These are phyloP conservation scores for Taiozyma sp. DNA, from an alignment of 1,139 yeast genomes.

Conservation along the genomic window DNA sequence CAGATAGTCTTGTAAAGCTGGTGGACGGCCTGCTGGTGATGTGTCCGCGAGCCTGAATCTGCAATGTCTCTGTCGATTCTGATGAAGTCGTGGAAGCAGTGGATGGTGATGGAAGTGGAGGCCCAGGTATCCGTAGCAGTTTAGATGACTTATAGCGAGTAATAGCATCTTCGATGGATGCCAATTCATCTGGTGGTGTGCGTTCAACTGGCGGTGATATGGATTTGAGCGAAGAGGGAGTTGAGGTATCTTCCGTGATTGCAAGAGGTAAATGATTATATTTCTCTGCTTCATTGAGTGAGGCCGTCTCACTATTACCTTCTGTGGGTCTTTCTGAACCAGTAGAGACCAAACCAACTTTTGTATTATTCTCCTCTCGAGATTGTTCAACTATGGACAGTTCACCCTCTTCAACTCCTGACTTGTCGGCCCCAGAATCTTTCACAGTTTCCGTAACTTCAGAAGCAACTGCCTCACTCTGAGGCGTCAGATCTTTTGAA, in stretches of 20 bases:
- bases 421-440: neutral
- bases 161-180: constrained; percentile 3
- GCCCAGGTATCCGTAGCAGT: neutral
- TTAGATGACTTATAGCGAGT: constrained; percentile 3
- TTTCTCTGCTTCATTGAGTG: neutral
- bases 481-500: neutral
- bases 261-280: neutral
- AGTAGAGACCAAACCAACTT: neutral
- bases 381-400: neutral
- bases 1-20: constrained; percentile 2
- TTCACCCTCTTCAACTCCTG: neutral
- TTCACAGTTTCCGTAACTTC: neutral
- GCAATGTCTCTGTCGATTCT: neutral
- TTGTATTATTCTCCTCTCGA: neutral
- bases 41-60: neutral
- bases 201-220: neutral
- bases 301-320: neutral
- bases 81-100: neutral
- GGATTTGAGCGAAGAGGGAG: neutral
- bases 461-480: neutral
- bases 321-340: neutral
- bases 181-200: constrained; percentile 1
- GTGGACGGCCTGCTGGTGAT: neutral
- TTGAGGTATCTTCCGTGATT: neutral
- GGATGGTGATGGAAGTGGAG: constrained; percentile 1